Percentiles rank a stretch among this genome's conserved stretches.
Conservation (phyloP, 371 early-diverging fungal genomes). For the Mortierella sp. region DNA sequence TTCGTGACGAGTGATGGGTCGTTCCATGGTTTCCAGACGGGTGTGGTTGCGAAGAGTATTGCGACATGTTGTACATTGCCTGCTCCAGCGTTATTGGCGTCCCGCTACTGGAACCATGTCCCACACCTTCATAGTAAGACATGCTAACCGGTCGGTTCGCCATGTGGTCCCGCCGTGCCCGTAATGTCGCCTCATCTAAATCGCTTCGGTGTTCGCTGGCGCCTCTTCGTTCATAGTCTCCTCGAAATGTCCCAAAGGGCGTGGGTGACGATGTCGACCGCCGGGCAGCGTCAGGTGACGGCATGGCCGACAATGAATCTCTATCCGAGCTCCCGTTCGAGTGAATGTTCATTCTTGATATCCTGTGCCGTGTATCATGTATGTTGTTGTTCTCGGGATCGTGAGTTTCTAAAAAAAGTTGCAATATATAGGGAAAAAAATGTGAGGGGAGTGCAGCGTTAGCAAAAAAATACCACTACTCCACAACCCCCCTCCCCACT, state of each 20-base stretch:
- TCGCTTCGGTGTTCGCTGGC: not conserved
- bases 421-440: too few relatives aligned
- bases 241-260: slow-evolving; percentile 19
- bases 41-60: not conserved
- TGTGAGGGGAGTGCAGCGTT: slow-evolving; percentile 5
- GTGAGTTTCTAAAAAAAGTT: slow-evolving; percentile 35
- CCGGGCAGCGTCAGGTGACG: slow-evolving; percentile 30
- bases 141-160: too few relatives aligned
- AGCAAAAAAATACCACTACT: not conserved
- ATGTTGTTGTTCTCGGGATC: slow-evolving; percentile 32
- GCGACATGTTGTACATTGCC: not conserved
- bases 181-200: not conserved
- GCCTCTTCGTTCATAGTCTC: not conserved
- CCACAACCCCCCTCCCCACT: not conserved
- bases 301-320: slow-evolving; percentile 26
- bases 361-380: slow-evolving; percentile 40
- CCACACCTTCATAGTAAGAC: too few relatives aligned
- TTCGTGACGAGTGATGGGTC: slow-evolving; percentile 7
- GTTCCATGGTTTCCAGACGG: not conserved
- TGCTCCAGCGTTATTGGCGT: too few relatives aligned
- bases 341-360: slow-evolving; percentile 38
- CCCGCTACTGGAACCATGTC: too few relatives aligned
- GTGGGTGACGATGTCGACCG: slow-evolving; percentile 48
- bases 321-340: slow-evolving; percentile 38
- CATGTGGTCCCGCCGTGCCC: not conserved